Percentiles rank a stretch among this genome's conserved stretches.
These are phyloP conservation scores for Eucalyptus tenuipes DNA, from an alignment of 345 rosid genomes.

Conservation along the genomic window DNA sequence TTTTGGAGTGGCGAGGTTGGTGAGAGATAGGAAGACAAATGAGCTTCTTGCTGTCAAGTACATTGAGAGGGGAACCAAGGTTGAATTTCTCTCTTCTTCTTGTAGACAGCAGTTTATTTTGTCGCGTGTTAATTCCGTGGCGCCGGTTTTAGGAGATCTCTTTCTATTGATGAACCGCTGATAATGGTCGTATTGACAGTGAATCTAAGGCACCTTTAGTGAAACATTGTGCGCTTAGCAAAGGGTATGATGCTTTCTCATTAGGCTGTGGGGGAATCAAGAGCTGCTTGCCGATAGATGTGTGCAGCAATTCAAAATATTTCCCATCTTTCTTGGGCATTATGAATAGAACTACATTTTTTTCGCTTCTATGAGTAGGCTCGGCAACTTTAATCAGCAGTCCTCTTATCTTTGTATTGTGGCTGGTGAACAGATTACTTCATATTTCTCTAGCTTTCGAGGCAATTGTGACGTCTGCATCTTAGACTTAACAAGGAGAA, in stretches of 20 bases:
- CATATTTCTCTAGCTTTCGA: background rate
- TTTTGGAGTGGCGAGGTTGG: constrained; percentile 79
- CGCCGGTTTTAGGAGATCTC: background rate
- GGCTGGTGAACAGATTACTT: background rate
- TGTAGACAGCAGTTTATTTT: background rate
- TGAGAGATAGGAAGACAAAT: constrained; percentile 55
- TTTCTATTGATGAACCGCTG: background rate
- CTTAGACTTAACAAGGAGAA: background rate
- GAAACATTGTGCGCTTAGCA: background rate
- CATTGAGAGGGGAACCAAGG: constrained; percentile 78
- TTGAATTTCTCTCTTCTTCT: background rate
- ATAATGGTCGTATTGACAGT: background rate
- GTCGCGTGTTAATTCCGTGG: background rate
- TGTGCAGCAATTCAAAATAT: background rate
- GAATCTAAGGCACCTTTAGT: background rate
- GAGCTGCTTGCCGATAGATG: background rate
- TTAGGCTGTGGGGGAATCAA: background rate
- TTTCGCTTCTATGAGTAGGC: background rate
- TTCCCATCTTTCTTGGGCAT: background rate
- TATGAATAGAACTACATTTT: background rate
- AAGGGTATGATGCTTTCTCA: background rate
- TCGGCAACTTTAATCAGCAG: background rate
- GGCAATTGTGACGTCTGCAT: background rate
- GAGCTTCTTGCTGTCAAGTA: constrained; percentile 82
- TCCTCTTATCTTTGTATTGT: background rate